These are phyloP conservation scores for Didymella keratinophila DNA, from an alignment of 2,329 filamentous ascomycete genomes.

Conservation along the genomic window DNA sequence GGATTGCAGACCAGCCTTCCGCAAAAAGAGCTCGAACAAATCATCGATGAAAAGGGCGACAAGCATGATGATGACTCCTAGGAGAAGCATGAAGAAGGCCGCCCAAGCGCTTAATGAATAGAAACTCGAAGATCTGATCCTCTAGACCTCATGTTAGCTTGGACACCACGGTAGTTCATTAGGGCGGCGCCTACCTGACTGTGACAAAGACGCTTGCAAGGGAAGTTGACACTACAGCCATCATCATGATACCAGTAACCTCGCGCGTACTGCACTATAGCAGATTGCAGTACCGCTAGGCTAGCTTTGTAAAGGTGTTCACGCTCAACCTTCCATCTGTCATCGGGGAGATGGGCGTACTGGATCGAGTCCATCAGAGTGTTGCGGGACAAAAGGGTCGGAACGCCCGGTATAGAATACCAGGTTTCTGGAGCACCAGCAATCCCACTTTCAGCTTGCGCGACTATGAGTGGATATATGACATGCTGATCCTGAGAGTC, in stretches of 20 bases:
- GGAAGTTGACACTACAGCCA: neutral
- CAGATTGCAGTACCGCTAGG: neutral
- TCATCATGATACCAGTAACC: neutral
- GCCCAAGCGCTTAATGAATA: neutral
- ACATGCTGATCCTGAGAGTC: too few relatives aligned
- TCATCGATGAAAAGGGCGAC: neutral
- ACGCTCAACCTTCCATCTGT: neutral
- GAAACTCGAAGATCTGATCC: neutral
- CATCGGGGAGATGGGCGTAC: too few relatives aligned
- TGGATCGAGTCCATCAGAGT: too few relatives aligned
- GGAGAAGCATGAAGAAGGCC: neutral
- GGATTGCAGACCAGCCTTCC: neutral
- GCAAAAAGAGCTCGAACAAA: neutral
- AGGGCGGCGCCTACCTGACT: neutral
- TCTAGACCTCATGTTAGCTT: neutral
- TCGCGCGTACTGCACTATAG: neutral
- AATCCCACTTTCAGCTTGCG: too few relatives aligned
- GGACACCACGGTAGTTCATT: too few relatives aligned
- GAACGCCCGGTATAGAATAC: too few relatives aligned
- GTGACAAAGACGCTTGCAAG: neutral
- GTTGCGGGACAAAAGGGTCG: too few relatives aligned
- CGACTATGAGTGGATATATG: too few relatives aligned
- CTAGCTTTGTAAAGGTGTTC: neutral
- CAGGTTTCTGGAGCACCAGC: too few relatives aligned
- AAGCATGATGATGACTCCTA: neutral